Evolutionary conservation across 1,284 basidiomycete species (phyloP).

Genomic region (Rhodotorula sp.): DNA sequence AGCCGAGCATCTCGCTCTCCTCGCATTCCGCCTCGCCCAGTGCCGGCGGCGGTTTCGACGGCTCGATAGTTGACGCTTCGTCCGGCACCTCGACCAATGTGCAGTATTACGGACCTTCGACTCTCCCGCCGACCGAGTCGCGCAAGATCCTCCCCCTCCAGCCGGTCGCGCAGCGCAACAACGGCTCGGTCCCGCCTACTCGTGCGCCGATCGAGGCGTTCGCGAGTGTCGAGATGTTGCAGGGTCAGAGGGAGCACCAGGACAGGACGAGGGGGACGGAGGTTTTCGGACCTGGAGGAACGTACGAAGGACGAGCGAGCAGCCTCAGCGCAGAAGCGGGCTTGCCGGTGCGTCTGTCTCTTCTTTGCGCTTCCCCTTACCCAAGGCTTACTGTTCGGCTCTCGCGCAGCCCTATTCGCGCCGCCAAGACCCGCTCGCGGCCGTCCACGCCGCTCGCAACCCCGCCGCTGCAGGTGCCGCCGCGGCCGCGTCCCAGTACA

Average conservation of each 20-base stretch:
- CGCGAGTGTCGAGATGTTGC: slow-evolving; percentile 39
- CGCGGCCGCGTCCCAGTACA: background rate
- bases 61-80: background rate
- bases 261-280: slow-evolving; percentile 29
- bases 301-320: slow-evolving; percentile 32
- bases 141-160: slow-evolving; percentile 35
- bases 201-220: slow-evolving; percentile 38
- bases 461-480: slow-evolving; percentile 1
- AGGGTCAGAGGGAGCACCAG: slow-evolving; percentile 26
- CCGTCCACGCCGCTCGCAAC: slow-evolving; percentile 26
- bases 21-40: slow-evolving; percentile 4
- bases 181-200: slow-evolving; percentile 9
- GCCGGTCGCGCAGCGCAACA: slow-evolving; percentile 15
- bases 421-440: slow-evolving; percentile 21
- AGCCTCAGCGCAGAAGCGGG: slow-evolving; percentile 4
- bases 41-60: slow-evolving; percentile 3
- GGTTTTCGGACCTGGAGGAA: slow-evolving; percentile 25
- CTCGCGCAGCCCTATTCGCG: slow-evolving; percentile 14
- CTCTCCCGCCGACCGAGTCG: background rate
- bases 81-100: background rate
- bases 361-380: background rate
- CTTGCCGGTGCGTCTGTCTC: slow-evolving; percentile 11
- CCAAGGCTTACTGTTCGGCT: background rate
- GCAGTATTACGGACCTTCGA: background rate
- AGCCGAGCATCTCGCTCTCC: slow-evolving; percentile 32